Evolutionary conservation across 2,329 filamentous ascomycete species (phyloP), one percentile per base, ranked within the genome.

Genomic region (Drechslera avenae): DNA sequence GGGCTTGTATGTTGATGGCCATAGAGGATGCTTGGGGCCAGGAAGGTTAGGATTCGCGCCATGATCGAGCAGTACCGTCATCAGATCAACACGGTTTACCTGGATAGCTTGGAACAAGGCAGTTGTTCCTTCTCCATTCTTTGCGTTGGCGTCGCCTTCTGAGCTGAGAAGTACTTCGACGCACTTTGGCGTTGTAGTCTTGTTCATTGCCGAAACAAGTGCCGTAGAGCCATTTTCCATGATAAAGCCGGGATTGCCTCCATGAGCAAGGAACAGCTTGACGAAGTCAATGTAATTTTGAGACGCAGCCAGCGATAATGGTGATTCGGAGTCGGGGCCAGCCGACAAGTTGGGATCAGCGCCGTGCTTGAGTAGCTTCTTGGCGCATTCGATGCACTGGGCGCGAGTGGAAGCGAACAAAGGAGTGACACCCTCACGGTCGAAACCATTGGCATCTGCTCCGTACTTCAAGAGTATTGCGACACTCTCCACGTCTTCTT

Each of bases 41-140:
- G 86, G 86, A 5, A 88, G 75, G 65, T 90, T 89, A 7, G 86
- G 81, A 60, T 88, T 81, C 2, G 86, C 87, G 3, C 82, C 80
- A 46, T 85, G 79, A 43, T 87, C 78, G 2, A 85, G 71, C 13
- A 84, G 68, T 3, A 75, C 65, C 1, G 72, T 76, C 52, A 86
- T 80, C 1, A 87, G 75, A 50, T 87, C 84, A 40, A 79, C 72
- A 5, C 86, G 79, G 9, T 78, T 79, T 14, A 75, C 75, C 40
- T 79, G 77, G 44, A 88, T 84, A 4, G 85, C 83, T 56, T 83
- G 80, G 66, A 86, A 86, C 2, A 89, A 76, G 0, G 86, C 79
- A 0, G 84, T 86, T 57, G 84, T 83, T 21, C 86, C 86, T 51
- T 84, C 80, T 17, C 75, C 74, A 65, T 82, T 85, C 76, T 89